Evolutionary conservation across 164 flowering plant genomes (phyloP), one percentile per base, ranked within the genome.

Genomic region (Macadamia integrifolia): DNA sequence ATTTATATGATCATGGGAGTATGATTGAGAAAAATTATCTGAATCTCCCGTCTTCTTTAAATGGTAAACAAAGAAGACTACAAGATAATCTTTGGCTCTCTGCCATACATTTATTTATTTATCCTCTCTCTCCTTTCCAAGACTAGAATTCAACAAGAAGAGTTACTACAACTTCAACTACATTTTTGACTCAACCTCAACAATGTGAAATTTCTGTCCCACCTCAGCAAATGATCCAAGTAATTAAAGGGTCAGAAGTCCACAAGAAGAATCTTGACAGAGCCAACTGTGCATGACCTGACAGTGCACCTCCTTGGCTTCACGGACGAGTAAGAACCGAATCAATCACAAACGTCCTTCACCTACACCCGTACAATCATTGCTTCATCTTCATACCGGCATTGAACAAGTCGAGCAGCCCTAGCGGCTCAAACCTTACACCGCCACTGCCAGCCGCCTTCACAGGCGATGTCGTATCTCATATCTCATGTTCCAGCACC

Each of bases 281-380:
- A 85, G 12, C 80, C 86, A n/a, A 84, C 81, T 15, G 6, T 71
- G 9, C 32, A 61, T 0, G 83, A 74, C 1, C 76, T 87, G 56
- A 88, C 79, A 0, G 44, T 69, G 79, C 95, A 90, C 66, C 74
- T 82, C 65, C 81, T 85, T 8, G 97, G 99, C 78, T 80, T 87
- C 17, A 70, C 71, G 2, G 90, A 87, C 4, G 92, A 88, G 59
- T 86, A 92, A 6, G 82, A 87, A 50, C 97, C 97, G 58, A 91
- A 87, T 61, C 65, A 67, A 30, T 98, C 99, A 59, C 93, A 86
- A 7, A 23, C 23, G 23, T 96, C 98, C 64, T 91, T 91, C 9
- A 88, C 84, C 61, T 86, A 80, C 81, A 93, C 69, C 6, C 63
- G 18, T 14, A 75, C 73, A 0, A 8, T 30, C 17, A 66, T 55